Base-by-base conservation (phyloP, 176 grass and related monocot genomes). In the Poa annua region DNA sequence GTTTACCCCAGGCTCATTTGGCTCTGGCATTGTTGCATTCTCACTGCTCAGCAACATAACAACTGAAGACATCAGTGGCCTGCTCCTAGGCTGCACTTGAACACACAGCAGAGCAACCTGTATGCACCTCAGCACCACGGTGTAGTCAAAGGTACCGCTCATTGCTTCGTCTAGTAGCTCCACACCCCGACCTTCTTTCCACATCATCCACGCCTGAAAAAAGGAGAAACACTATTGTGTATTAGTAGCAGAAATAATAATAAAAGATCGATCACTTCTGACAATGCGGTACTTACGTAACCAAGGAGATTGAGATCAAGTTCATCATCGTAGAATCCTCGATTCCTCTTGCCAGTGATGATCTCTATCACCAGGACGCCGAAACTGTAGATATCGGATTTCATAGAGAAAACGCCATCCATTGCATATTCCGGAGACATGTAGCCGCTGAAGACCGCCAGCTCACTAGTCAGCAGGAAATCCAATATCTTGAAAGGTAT, bases 401-500 rank as follows among this genome's bases (percentile, higher is more conserved):
- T 74, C 70, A 74, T 74, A 11, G 70, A 74, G 70, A 74, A 74
- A 0, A 74, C 45, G 7, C 70, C 70, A 5, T 74, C 70, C 70
- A 74, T 50, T 19, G 70, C 70, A 32, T 74, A 74, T 74, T 74
- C 70, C 0, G 70, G 70, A 74, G 70, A 74, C 70, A 74, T 74
- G 24, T 74, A 74, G 45, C 76, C 59, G 17, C 76, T 79, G 39
- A 64, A 49, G 26, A 79, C 22, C 7, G 45, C 14, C 7, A 73
- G 12, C 8, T 17, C 41, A 20, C 24, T 1, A 19, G 76, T 79
- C 22, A 79, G 76, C 1, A 1, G 0, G 14, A 32, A 29, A 5
- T 44, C 24, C 14, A 44, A 63, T 29, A 29, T 32, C 15, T 32
- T 74, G 14, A 50, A 17, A 17, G 3, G 7, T 50, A 41, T 5